Base-by-base conservation (phyloP, 225 moss, liverwort and hornwort species). In the Rhytidiadelphus loreus region DNA sequence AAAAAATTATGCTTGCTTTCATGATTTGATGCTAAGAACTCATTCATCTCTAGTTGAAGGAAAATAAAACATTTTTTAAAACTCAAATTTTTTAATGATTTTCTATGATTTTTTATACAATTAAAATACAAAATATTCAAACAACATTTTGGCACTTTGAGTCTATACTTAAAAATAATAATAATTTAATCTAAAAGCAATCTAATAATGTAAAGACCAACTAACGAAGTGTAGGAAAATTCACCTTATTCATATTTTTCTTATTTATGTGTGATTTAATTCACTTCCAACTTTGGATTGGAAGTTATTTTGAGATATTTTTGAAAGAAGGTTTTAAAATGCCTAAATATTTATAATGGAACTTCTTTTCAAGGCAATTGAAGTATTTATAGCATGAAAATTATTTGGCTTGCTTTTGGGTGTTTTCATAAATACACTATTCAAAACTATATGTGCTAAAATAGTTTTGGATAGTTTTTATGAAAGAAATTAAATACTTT, bases 371-470 rank as follows among this genome's bases (percentile, higher is more conserved):
- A 41, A 25, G 1, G 41, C 8, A 8, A 69, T 69, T 14, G 7
- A 69, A 69, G 26, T 70, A 41, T 1, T 0, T 24, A 6, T 24
- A 69, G 8, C 1, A 0, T 23, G 3, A 41, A 41, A n/a, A 41
- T 0, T 41, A 69, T 41, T 69, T 69, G 13, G 4, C 39, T 24
- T 1, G 0, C 4, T 24, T 37, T 69, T 0, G 4, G 8, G 4
- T 13, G 4, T 39, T 22, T 66, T 39, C 13, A 23, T 66, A 39
- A 39, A 39, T 37, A 66, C 13, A 39, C 2, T 35, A 69, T 69
- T 69, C 13, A 69, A 39, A 69, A 24, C 7, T 41, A 23, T 1
- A 19, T 25, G 3, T 14, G 41, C 13, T 70, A 14, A 26, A 41
- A 26, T 43, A 71, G 5, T 43, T 43, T 70, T 41, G 70, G 11